Evolutionary conservation across 306 rosid genomes (phyloP).

Genomic region (Astragalus membranaceus): DNA sequence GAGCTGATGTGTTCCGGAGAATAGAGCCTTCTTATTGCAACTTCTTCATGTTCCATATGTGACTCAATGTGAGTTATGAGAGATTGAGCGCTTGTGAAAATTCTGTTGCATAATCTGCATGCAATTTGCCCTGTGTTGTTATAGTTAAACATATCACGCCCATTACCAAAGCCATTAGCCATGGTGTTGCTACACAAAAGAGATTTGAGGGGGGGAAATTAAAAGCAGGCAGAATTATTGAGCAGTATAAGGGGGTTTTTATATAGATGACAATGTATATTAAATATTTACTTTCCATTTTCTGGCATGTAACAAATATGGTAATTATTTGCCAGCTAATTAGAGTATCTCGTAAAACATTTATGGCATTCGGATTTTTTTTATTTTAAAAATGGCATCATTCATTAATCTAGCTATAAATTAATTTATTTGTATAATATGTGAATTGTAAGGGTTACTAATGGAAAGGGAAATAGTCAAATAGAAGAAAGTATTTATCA

Average conservation of each 20-base stretch:
- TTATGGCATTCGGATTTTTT: neutral
- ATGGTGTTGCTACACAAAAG: neutral
- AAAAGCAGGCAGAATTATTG: neutral
- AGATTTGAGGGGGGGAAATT: neutral
- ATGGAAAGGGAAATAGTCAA: neutral
- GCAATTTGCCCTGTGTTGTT: slow-evolving; percentile 3
- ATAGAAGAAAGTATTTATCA: neutral
- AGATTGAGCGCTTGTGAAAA: slow-evolving; percentile 33
- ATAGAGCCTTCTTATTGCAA: slow-evolving; percentile 19
- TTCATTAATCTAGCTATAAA: slow-evolving; percentile 5
- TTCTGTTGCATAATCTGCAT: slow-evolving; percentile 45
- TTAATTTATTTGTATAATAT: neutral
- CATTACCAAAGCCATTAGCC: slow-evolving; percentile 9
- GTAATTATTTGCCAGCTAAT: neutral
- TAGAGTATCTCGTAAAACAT: neutral
- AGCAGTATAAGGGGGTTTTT: neutral
- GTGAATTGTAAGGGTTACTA: neutral
- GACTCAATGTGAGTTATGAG: slow-evolving; percentile 48
- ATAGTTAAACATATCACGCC: no score
- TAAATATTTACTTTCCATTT: neutral
- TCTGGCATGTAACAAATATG: neutral
- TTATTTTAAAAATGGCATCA: neutral
- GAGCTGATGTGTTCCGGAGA: neutral
- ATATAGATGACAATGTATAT: slow-evolving; percentile 15
- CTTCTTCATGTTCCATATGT: slow-evolving; percentile 41